Evolutionary conservation across 345 rosid species (phyloP), one percentile per base, ranked within the genome.

Genomic region (Aquilaria yunnanensis): DNA sequence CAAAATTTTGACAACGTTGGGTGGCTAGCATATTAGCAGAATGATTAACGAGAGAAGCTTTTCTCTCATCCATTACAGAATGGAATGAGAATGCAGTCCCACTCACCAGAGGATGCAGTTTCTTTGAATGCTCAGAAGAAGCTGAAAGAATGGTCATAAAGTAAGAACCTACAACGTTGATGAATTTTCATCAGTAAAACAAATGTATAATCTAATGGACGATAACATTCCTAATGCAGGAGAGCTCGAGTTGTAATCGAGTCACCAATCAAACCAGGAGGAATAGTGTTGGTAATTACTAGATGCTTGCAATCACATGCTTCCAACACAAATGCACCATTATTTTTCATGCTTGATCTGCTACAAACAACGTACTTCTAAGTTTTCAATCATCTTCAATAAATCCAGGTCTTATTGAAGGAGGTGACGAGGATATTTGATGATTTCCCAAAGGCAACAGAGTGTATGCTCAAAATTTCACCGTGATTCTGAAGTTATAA

Each of bases 231-330:
- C 32, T 2, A 54, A 11, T 72, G 77, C 84, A 92, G 96, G 86
- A 86, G 79, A 52, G 92, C 86, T 14, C 72, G 49, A 54, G 71
- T 83, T 59, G 62, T 88, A 54, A 83, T 69, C 6, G 94, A 86
- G 66, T 88, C 94, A 34, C 94, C 94, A 9, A 73, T 89, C 72
- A 92, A 92, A 80, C 92, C 89, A 41, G 95, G 96, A 75, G 81
- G 83, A 69, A 58, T 81, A 6, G 82, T 72, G 63, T 74, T 92
- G 95, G 98, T 89, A 80, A 82, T 54, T 11, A 61, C 30, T 13
- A 14, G 12, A 2, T 62, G 9, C 48, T 10, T 63, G 57, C 10
- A 54, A 6, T 23, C 49, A 59, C 9, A 14, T 37, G 43, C 8
- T 37, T 37, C 8, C 8, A 2, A 4, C 0, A 37, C 23, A 16